Base-by-base conservation (phyloP, 2,329 filamentous ascomycete genomes). In the Peltaster fructicola region DNA sequence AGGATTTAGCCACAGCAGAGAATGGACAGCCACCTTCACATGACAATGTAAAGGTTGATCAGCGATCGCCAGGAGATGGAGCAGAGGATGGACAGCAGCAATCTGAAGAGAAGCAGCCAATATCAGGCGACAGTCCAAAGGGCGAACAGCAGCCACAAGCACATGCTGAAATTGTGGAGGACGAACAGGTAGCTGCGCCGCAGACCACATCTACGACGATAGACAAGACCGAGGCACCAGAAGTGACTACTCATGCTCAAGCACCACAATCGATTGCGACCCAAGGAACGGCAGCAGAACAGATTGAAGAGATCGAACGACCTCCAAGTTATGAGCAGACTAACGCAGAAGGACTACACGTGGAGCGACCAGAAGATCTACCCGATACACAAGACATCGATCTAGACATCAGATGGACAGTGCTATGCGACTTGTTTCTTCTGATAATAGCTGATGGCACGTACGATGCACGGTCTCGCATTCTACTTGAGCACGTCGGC, bases 391-490 rank as follows among this genome's bases (percentile, higher is more conserved):
- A 74, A 28, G 88, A 79, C 38, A 77, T 98, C 30, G 85, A 95
- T 44, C 91, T 98, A 30, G 88, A 98, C 48, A 63, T 98, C 26
- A 72, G 88, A 10, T 98, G 88, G 88, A 98, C 88, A 0, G 77
- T 95, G 1, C 66, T 98, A 3, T 98, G 88, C 47, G 88, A 98
- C 51, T 57, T 98, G 4, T 98, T 98, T 48, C 63, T 98, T 4
- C 71, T 93, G 4, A 63, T 98, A n/a, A 84, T 98, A 39, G 79
- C 85, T n/a, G 85, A 95, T 51, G 88, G 82, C 1, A 64, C 77
- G 8, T 98, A 98, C 48, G 88, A 98, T 47, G 61, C 85, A 8
- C 73, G 88, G 14, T 95, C 88, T 5, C 68, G 88, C 34, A 65
- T 73, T 19, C 58, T 98, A 14, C 57, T 98, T 5, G 85, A 95